Conservation (phyloP, 1,139 yeast genomes). For the Geotrichum carabidarum region DNA sequence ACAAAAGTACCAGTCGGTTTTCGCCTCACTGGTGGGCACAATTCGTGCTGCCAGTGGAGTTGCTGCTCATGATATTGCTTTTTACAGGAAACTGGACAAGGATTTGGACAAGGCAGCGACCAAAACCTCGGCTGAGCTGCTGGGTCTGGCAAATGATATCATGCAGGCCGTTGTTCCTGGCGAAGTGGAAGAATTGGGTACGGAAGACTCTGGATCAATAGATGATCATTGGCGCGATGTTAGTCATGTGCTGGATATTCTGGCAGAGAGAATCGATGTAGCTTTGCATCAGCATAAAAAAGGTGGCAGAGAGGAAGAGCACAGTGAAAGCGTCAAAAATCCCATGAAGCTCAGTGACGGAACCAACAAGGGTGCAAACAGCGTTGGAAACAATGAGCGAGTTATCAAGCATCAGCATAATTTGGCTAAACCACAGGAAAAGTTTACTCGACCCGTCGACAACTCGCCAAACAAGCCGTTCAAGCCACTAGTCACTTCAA, state of each 20-base stretch:
- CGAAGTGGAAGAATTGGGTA: constrained; percentile 30
- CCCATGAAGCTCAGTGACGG: constrained; percentile 51
- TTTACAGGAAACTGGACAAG: constrained; percentile 64
- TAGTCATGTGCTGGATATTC: constrained; percentile 57
- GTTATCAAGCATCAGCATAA: constrained; percentile 37
- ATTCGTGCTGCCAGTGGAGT: constrained; percentile 69
- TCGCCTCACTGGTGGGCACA: constrained; percentile 34
- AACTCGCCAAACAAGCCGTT: constrained; percentile 70
- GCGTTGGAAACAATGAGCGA: constrained; percentile 17
- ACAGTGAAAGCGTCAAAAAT: constrained; percentile 24
- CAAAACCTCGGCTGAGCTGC: constrained; percentile 43
- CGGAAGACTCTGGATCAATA: constrained; percentile 43
- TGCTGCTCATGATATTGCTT: constrained; percentile 75
- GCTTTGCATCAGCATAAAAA: constrained; percentile 47
- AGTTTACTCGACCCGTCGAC: constrained; percentile 56
- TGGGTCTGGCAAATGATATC: constrained; percentile 52
- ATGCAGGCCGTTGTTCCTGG: constrained; percentile 44
- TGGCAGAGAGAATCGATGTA: constrained; percentile 70
- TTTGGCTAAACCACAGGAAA: constrained; percentile 66
- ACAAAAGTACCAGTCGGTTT: constrained; percentile 25
- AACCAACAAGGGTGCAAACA: constrained; percentile 19
- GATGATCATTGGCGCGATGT: constrained; percentile 56
- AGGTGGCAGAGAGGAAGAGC: constrained; percentile 15
- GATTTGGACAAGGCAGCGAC: constrained; percentile 45
- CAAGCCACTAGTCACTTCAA: constrained; percentile 60